These are phyloP conservation scores for Globisporangium uncinulatum DNA, from an alignment of 352 stramenopile species.

Conservation along the genomic window DNA sequence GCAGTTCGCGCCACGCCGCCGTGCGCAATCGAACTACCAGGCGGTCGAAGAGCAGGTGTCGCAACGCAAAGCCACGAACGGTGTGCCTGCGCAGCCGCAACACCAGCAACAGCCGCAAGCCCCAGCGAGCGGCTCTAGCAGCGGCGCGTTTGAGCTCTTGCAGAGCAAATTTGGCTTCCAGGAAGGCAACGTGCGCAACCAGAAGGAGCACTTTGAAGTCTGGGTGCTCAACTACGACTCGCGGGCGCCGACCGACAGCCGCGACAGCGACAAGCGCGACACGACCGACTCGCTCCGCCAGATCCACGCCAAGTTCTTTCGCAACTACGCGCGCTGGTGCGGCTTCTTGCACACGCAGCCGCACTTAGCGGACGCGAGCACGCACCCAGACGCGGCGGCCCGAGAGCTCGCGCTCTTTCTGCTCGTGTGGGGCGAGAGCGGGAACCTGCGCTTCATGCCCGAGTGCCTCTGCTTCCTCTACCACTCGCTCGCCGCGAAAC, in stretches of 20 bases:
- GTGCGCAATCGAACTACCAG: conserved; percentile 77
- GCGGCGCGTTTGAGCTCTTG: conserved; percentile 70
- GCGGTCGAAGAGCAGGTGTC: conserved; percentile 37
- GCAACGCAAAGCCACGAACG: conserved; percentile 10
- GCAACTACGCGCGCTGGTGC: conserved; percentile 95
- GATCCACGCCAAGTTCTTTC: conserved; percentile 93
- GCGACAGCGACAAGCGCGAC: conserved; percentile 16
- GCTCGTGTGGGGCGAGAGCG: conserved; percentile 82
- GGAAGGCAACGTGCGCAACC: conserved; percentile 77
- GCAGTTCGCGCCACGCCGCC: conserved; percentile 27
- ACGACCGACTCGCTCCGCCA: conserved; percentile 55
- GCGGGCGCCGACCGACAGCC: conserved; percentile 20
- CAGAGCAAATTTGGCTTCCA: conserved; percentile 87
- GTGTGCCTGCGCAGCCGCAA: conserved; percentile 33
- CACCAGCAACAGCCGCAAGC: conserved; percentile 1
- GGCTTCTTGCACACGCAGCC: conserved; percentile 86
- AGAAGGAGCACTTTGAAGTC: conserved; percentile 82
- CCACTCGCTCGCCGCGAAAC: conserved; percentile 70
- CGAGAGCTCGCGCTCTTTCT: conserved; percentile 76
- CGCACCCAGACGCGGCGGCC: conserved; percentile 26
- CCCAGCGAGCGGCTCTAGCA: conserved; percentile 6
- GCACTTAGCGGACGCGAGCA: conserved; percentile 50
- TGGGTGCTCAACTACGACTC: conserved; percentile 84
- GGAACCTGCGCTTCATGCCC: conserved; percentile 86
- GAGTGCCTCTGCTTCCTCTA: conserved; percentile 88